Evolutionary conservation across 306 rosid genomes (phyloP), one percentile per base, ranked within the genome.

Genomic region (Notholithocarpus densiflorus): DNA sequence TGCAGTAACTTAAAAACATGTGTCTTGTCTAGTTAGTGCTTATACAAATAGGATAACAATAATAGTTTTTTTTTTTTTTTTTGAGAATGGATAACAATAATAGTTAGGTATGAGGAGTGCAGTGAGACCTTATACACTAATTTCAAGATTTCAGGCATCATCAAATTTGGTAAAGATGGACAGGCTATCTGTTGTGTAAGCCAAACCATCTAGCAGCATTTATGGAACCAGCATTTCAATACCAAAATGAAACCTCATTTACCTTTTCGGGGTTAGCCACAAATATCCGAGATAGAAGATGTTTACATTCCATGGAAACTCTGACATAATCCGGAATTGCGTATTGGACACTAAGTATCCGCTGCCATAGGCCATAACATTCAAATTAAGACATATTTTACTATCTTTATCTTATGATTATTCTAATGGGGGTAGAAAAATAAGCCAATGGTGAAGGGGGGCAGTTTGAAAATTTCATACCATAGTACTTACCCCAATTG

Each of bases 261-360:
- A 93, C 98, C 98, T 88, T 82, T 82, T 87, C 89, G 5, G 98
- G 98, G 73, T 65, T 82, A 1, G 92, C 97, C 78, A 93, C 93
- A 55, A 93, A 93, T 68, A 93, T 87, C 34, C 71, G 89, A 40
- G 98, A 88, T 27, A 91, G 75, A 82, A 93, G 98, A 82, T 91
- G 87, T 59, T 45, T 82, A 61, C 98, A 91, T 82, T 89, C 97
- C 60, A 40, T 1, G n/a, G 98, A 89, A 84, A 93, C 82, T 64
- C 86, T 88, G 56, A 88, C 83, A 66, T 78, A 81, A 75, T 89
- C 89, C 0, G 98, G 98, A 73, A 93, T 57, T 19, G 89, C 60
- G 77, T 91, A 89, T 45, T 87, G 92, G 23, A 91, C 94, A 51
- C 91, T 78, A 12, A 93, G 86, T 68, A 91, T 93, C 82, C 91